Base-by-base conservation (phyloP, 176 grass and related monocot species). In the Zoysia japonica region DNA sequence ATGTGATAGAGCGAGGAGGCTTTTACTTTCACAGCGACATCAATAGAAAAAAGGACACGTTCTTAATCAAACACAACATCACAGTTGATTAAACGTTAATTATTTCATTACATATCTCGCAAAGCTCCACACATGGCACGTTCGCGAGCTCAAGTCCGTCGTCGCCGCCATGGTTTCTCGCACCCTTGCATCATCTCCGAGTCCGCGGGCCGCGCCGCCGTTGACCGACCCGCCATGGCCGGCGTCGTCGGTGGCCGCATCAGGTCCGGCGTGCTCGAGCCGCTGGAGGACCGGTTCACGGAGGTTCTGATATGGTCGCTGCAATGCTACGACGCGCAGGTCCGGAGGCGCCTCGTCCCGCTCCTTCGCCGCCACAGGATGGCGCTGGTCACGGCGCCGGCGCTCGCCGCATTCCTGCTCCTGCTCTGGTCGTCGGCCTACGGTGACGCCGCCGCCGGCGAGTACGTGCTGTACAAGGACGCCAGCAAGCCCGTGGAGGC, bases 391-490 rank as follows among this genome's bases (percentile, higher is more conserved):
- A 47, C 74, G 68, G 74, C 77, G 68, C 83, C 88, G 7, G 73
- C 78, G 45, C 15, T 91, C 3, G 59, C 85, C 12, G 47, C 89
- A n/a, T 47, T 74, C 19, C 82, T 94, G 17, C 65, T 97, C 14
- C 56, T 98, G 56, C 67, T 81, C 53, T 95, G 83, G 75, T 68
- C 78, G 6, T 74, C 81, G 17, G 78, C 64, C 5, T 67, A 74
- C 62, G 90, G 92, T 0, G 83, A 79, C 28, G 28, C 28, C 28
- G 28, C 28, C 47, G 90, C 87, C 9, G 37, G 62, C 11, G 86
- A 92, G 6, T 78, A 69, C 78, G 38, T 55, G 55, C 70, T 55
- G 74, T 99, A 99, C 85, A 99, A 89, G 77, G 88, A 99, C 78
- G 43, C 90, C 9, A 54, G 8, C 2, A 71, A 84, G 68, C 76